phyloP scores from a whole-genome alignment of 345 rosid species.

The Erucastrum elatum region DNA sequence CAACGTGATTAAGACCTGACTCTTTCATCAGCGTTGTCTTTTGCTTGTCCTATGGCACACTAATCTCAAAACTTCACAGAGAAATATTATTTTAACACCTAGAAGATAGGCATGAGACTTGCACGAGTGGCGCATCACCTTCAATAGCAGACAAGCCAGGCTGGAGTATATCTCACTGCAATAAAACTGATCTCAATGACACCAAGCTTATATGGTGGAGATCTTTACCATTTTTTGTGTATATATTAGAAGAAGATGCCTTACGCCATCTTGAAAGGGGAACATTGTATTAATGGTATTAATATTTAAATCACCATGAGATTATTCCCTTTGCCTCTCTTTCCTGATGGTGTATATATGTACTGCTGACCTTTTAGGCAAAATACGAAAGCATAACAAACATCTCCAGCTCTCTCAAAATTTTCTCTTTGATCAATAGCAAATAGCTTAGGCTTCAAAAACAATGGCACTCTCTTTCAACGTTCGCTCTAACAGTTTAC shows the following conservation, averaged over 20 bases:
- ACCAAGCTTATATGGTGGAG: slow-evolving; percentile 16
- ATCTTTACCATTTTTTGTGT: slow-evolving; percentile 6
- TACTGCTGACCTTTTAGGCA: neutral
- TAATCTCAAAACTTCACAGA: neutral
- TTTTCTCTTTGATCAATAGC: neutral
- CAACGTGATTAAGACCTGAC: slow-evolving; percentile 2
- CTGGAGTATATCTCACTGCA: neutral
- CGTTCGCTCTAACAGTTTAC: neutral
- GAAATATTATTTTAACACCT: neutral
- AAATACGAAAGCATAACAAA: neutral
- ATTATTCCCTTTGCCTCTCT: neutral
- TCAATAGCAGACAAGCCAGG: slow-evolving; percentile 26
- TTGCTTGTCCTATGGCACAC: neutral
- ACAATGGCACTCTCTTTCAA: neutral
- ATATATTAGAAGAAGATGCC: slow-evolving; percentile 1
- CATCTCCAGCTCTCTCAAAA: neutral
- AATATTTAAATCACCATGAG: neutral
- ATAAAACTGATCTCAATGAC: slow-evolving; percentile 1
- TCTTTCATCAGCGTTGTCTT: neutral
- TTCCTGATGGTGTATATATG: neutral
- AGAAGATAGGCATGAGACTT: slow-evolving; percentile 14
- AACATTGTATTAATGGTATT: neutral
- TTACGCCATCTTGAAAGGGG: neutral
- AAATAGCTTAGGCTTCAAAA: neutral
- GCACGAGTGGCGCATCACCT: slow-evolving; percentile 20